A percentile compares a stretch with the other conserved stretches of the same genome.
These are phyloP conservation scores for Phytophthora syringae DNA, from an alignment of 352 stramenopile genomes.

Conservation along the genomic window DNA sequence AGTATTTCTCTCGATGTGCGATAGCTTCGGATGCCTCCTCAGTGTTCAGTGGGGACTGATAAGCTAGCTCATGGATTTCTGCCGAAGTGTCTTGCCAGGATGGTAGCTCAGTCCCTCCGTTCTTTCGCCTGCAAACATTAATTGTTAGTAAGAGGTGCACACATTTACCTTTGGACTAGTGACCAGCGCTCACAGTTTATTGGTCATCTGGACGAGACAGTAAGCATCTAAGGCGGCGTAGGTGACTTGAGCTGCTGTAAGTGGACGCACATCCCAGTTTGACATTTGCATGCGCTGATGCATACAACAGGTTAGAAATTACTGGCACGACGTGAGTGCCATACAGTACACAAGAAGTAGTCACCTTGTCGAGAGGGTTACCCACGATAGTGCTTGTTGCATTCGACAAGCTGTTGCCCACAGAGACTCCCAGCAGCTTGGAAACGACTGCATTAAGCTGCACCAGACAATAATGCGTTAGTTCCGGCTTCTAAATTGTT, in stretches of 20 bases:
- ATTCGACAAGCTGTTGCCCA: slow-evolving; percentile 68
- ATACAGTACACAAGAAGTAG: neutral
- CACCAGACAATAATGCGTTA: slow-evolving; percentile 3
- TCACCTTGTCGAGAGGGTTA: slow-evolving; percentile 71
- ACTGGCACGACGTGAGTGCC: neutral
- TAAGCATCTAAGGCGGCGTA: slow-evolving; percentile 75
- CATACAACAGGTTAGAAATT: neutral
- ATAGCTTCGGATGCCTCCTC: slow-evolving; percentile 32
- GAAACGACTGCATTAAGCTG: slow-evolving; percentile 49
- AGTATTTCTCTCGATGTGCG: slow-evolving; percentile 39
- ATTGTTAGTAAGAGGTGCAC: neutral
- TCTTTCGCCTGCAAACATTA: slow-evolving; percentile 7
- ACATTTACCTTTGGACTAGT: neutral
- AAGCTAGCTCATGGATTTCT: slow-evolving; percentile 33
- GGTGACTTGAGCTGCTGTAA: slow-evolving; percentile 51
- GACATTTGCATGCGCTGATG: slow-evolving; percentile 72
- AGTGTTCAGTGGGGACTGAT: slow-evolving; percentile 31
- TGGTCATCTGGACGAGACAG: slow-evolving; percentile 62
- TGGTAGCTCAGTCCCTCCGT: slow-evolving; percentile 21
- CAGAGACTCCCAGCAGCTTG: slow-evolving; percentile 38
- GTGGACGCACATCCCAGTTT: slow-evolving; percentile 67
- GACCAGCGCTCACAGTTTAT: slow-evolving; percentile 46
- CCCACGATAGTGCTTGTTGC: slow-evolving; percentile 51
- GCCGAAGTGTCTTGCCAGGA: slow-evolving; percentile 29
- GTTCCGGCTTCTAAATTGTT: neutral